Base-by-base conservation (phyloP, 352 stramenopile species). In the Blastocystis sp. region DNA sequence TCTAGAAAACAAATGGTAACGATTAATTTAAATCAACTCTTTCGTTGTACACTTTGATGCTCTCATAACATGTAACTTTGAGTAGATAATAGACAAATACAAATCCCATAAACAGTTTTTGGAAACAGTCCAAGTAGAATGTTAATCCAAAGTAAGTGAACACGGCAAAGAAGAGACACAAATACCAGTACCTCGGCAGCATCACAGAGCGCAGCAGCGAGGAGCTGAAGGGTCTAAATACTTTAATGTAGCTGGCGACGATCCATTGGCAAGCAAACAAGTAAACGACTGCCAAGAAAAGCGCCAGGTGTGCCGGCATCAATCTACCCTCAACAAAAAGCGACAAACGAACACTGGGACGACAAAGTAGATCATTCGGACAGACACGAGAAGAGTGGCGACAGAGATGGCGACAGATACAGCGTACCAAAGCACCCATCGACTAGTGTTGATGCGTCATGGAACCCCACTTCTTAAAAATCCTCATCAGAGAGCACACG, bases 251-350 rank as follows among this genome's bases (percentile, higher is more conserved):
- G 13, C 13, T 43, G 8, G 50, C 73, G 29, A 64, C 47, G 37
- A 84, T 15, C 73, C 73, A 84, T 45, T 84, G 73, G 29, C 73
- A 84, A 13, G 73, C 54, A 68, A 55, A 84, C 15, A 84, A 34
- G 50, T 84, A 84, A 11, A 84, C 47, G 4, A 84, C 53, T 18
- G 37, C 54, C 73, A 84, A 37, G 47, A 64, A 64, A 37, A 84
- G 55, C 34, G 73, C 73, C 50, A 84, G 11, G 41, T 84, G 73
- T 23, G 73, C 73, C 2, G 73, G 73, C 73, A 84, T 84, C 45
- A 84, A n/a, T 64, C 73, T 84, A 84, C 8, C 37, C 50, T 13
- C 37, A 29, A 53, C 39, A 23, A 4, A 29, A 8, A 9, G n/a
- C 23, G 18, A 2, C 6, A n/a, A 15, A 8, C 53, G 1, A 1